Percentiles rank a stretch among this genome's conserved stretches.
phyloP scores from a whole-genome alignment of 1,284 basidiomycete genomes.

The Ganoderma lingzhi region DNA sequence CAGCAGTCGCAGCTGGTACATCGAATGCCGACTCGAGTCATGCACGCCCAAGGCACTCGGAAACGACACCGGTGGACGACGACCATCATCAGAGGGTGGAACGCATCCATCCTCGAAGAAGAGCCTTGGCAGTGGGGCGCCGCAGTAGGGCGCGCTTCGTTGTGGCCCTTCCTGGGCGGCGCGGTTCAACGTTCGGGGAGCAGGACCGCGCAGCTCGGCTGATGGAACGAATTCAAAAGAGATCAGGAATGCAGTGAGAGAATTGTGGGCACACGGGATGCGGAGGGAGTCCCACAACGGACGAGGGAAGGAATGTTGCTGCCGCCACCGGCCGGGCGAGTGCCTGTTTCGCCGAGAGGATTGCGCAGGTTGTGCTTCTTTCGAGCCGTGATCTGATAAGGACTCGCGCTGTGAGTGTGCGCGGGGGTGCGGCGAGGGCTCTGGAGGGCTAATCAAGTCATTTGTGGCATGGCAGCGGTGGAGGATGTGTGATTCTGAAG shows the following conservation, averaged over 20 bases:
- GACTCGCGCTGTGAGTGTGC: neutral
- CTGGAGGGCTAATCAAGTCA: neutral
- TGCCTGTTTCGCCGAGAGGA: neutral
- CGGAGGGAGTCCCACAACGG: neutral
- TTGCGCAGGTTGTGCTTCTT: neutral
- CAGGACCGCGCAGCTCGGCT: neutral
- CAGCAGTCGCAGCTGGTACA: neutral
- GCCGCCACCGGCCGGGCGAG: neutral
- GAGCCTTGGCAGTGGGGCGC: neutral
- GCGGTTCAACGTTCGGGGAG: neutral
- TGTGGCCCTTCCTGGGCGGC: neutral
- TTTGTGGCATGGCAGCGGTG: neutral
- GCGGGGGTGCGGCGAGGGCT: too few species aligned
- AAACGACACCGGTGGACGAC: neutral
- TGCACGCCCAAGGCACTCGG: neutral
- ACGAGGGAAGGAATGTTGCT: neutral
- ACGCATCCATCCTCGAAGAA: neutral
- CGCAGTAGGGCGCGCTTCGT: neutral
- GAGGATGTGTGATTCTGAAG: neutral
- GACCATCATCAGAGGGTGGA: conserved; percentile 2
- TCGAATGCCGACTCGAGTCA: neutral
- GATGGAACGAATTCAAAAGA: neutral
- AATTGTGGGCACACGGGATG: neutral
- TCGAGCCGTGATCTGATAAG: neutral
- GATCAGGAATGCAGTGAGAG: conserved; percentile 4